A percentile compares a stretch with the other conserved stretches of the same genome.
Evolutionary conservation across 2,329 filamentous ascomycete species (phyloP).

Genomic region (Aspergillus unguis): DNA sequence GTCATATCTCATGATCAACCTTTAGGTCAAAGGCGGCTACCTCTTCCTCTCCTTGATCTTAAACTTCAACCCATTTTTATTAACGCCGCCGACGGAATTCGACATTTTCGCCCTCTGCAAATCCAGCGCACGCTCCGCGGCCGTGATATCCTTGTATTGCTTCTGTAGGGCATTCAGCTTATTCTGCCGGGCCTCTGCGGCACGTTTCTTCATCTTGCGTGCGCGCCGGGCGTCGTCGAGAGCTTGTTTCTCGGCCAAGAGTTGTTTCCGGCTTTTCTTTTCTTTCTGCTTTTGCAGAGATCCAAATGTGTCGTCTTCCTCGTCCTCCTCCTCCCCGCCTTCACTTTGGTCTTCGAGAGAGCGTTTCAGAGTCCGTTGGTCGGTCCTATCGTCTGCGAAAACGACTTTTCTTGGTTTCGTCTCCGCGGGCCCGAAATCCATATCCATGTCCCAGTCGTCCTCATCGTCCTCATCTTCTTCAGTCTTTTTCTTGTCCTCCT

Average conservation of each 20-base stretch:
- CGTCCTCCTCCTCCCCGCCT: constrained; percentile 24
- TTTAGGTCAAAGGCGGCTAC: constrained; percentile 12
- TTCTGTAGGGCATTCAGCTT: constrained; percentile 53
- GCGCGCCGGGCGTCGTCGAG: constrained; percentile 38
- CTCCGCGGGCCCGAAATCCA: constrained; percentile 22
- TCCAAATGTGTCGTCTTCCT: constrained; percentile 24
- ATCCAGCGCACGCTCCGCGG: constrained; percentile 56
- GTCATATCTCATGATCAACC: constrained; percentile 15
- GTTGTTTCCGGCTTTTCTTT: constrained; percentile 44
- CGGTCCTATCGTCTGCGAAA: constrained; percentile 39
- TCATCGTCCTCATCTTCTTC: constrained; percentile 23
- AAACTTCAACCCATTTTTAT: constrained; percentile 63
- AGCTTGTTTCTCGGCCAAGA: constrained; percentile 42
- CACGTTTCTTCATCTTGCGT: constrained; percentile 48
- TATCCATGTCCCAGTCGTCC: constrained; percentile 11
- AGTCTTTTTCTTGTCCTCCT: constrained; percentile 23
- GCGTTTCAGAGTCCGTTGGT: constrained; percentile 31
- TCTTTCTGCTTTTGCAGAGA: constrained; percentile 15
- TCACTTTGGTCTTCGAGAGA: constrained; percentile 11
- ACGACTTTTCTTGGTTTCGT: constrained; percentile 33
- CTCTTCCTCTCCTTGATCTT: constrained; percentile 60
- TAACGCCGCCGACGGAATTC: constrained; percentile 57
- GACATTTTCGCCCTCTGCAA: constrained; percentile 61
- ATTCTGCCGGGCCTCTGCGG: constrained; percentile 47
- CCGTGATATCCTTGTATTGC: constrained; percentile 53